Evolutionary conservation across 805 yeast species (phyloP).

Genomic region (Lipomyces yamadae): DNA sequence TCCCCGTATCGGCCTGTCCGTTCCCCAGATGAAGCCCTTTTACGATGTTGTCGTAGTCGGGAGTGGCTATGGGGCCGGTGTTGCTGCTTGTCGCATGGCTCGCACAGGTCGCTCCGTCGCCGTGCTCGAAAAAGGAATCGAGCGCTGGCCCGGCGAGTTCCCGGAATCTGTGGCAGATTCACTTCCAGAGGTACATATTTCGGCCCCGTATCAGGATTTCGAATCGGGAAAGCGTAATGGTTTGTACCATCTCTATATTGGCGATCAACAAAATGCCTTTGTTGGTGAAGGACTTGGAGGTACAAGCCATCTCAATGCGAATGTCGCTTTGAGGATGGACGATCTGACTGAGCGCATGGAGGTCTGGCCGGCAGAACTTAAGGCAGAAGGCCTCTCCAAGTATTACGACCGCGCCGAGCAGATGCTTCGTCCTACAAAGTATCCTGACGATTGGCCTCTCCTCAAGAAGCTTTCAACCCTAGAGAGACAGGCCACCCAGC

Average conservation of each 20-base stretch:
- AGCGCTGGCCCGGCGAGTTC: conserved; percentile 3
- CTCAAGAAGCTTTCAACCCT: neutral
- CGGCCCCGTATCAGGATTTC: neutral
- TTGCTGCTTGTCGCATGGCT: neutral
- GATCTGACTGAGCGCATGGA: neutral
- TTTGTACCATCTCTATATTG: neutral
- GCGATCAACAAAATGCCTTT: neutral
- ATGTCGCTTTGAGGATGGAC: neutral
- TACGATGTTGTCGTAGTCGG: neutral
- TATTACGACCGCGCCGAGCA: conserved; percentile 3
- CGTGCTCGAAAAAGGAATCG: neutral
- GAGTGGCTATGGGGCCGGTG: neutral
- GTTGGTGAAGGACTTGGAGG: neutral
- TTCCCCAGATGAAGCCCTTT: neutral
- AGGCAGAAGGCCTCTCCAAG: neutral
- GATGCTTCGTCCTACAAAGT: neutral
- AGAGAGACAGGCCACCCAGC: neutral
- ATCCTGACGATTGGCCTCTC: neutral
- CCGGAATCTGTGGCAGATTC: neutral
- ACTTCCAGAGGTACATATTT: neutral
- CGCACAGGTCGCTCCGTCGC: neutral
- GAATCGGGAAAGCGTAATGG: neutral
- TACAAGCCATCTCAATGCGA: conserved; percentile 1
- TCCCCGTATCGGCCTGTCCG: neutral
- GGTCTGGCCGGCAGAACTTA: neutral